Evolutionary conservation across 208 protist species (phyloP).

Genomic region (Crithidia mellificae): DNA sequence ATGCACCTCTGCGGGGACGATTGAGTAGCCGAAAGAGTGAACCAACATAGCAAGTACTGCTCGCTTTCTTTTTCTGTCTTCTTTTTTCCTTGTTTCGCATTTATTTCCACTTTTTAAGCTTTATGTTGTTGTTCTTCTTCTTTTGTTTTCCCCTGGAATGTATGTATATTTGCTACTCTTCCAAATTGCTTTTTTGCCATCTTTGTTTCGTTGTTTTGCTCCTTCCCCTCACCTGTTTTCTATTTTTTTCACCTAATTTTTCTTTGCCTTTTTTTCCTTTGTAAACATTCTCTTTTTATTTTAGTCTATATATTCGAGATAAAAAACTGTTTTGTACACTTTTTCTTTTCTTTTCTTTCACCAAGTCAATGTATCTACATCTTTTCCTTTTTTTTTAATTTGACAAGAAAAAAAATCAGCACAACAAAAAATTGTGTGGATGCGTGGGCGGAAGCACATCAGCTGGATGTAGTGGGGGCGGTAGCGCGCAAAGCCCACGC

Average conservation of each 20-base stretch:
- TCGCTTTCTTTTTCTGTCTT: background rate
- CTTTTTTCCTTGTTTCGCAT: background rate
- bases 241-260: constrained; percentile 9
- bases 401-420: background rate
- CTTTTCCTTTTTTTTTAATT: background rate
- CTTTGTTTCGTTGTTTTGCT: no score
- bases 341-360: background rate
- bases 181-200: constrained; percentile 1
- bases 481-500: no score
- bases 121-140: background rate
- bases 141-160: background rate
- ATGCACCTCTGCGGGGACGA: no score
- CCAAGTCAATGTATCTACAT: background rate
- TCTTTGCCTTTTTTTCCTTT: constrained; percentile 3
- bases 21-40: no score
- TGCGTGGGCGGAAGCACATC: background rate
- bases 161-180: constrained; percentile 3
- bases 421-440: background rate
- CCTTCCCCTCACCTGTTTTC: background rate
- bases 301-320: background rate
- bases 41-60: background rate
- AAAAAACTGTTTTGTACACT: background rate
- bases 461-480: background rate
- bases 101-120: no score
- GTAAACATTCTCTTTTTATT: background rate